A percentile compares a stretch with the other conserved stretches of the same genome.
These are phyloP conservation scores for Barbarea vulgaris DNA, from an alignment of 345 rosid species.

Conservation along the genomic window DNA sequence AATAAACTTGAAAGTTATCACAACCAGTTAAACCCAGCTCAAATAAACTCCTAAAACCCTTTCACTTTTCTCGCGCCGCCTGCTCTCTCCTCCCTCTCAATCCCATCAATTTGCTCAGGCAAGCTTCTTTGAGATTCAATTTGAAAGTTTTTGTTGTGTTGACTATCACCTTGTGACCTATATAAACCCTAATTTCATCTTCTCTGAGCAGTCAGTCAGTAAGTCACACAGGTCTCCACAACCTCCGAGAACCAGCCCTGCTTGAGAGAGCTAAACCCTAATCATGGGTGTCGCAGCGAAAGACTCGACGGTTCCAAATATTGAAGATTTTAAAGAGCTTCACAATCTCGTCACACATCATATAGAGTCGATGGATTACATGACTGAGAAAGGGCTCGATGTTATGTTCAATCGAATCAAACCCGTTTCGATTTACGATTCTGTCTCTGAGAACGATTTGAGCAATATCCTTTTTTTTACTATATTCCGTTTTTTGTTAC, in stretches of 20 bases:
- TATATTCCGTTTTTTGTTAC: not conserved
- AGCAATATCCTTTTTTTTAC: conserved; percentile 72
- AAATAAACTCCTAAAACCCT: not conserved
- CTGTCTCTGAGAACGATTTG: conserved; percentile 48
- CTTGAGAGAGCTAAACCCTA: conserved; percentile 5
- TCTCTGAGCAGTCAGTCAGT: not conserved
- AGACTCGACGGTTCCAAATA: conserved; percentile 28
- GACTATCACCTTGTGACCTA: not conserved
- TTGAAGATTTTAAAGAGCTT: conserved; percentile 53
- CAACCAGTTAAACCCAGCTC: conserved; percentile 9
- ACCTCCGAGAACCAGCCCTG: not conserved
- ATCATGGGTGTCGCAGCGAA: conserved; percentile 20
- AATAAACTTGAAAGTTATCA: not conserved
- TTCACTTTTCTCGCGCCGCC: conserved; percentile 12
- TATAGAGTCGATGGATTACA: conserved; percentile 82
- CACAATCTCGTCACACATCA: conserved; percentile 77
- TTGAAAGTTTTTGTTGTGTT: not conserved
- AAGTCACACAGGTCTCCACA: not conserved
- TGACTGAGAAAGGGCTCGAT: conserved; percentile 73
- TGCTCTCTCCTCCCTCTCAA: not conserved
- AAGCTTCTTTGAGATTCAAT: not conserved
- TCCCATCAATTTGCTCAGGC: not conserved
- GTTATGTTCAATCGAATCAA: conserved; percentile 62
- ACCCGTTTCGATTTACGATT: conserved; percentile 57
- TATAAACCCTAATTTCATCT: not conserved